phyloP scores from a whole-genome alignment of 257 asterid species.

The Knoxia roxburghii region DNA sequence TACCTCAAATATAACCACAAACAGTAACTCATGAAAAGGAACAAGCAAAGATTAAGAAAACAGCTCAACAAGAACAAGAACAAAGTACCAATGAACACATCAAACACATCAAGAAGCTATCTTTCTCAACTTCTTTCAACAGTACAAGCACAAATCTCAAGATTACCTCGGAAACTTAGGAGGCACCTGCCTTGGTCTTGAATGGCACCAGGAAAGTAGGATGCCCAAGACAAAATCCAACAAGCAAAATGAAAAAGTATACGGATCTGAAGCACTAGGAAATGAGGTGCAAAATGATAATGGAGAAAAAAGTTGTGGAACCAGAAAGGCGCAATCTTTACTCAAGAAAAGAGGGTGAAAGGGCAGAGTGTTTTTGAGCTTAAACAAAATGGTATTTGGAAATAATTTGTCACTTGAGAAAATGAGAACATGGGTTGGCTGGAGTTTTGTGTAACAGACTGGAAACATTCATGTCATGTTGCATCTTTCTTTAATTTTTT shows the following conservation, averaged over 20 bases:
- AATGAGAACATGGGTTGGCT: constrained; percentile 29
- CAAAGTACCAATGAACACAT: constrained; percentile 1
- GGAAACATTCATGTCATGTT: constrained; percentile 34
- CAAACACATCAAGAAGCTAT: constrained; percentile 14
- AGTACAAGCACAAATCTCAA: constrained; percentile 12
- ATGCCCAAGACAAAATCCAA: constrained; percentile 15
- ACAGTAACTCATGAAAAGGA: constrained; percentile 8
- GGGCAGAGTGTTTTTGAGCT: neutral
- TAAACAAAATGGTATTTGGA: neutral
- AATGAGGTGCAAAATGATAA: neutral
- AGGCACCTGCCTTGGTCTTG: neutral
- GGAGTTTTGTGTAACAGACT: constrained; percentile 42
- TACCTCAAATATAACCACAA: constrained; percentile 11
- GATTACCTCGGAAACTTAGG: constrained; percentile 23
- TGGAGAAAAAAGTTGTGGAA: neutral
- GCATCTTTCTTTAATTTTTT: neutral
- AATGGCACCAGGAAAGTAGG: constrained; percentile 2
- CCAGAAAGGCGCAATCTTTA: neutral
- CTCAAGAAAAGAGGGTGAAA: constrained; percentile 9
- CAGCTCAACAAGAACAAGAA: neutral
- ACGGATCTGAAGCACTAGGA: constrained; percentile 42
- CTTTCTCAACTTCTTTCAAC: constrained; percentile 21
- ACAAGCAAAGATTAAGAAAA: constrained; percentile 6
- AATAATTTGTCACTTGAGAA: neutral
- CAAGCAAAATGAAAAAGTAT: constrained; percentile 11